Conservation (phyloP, 192 early-diverging fungal genomes). For the Haplosporangium gracile region DNA sequence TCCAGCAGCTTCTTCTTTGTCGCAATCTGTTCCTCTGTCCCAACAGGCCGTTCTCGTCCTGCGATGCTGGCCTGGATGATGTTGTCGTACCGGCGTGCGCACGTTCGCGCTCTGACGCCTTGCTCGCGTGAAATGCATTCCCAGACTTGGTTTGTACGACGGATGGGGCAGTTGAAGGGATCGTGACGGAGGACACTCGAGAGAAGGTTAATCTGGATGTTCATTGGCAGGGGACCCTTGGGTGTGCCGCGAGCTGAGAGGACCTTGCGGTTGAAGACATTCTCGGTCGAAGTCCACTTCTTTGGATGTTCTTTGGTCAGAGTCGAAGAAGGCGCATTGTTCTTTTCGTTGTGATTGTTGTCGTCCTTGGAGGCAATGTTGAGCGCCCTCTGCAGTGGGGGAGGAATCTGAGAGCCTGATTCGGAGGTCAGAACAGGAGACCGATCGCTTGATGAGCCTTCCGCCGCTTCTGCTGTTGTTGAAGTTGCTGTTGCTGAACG, state of each 20-base stretch:
- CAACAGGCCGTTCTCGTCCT: conserved; percentile 28
- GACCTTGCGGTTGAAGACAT: conserved; percentile 5
- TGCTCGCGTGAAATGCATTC: conserved; percentile 43
- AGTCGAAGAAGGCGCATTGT: neutral
- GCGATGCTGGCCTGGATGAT: conserved; percentile 52
- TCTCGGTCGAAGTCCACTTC: neutral
- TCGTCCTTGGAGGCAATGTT: neutral
- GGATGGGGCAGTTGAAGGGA: conserved; percentile 53
- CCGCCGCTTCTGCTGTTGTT: neutral
- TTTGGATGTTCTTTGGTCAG: neutral
- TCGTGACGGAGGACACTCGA: conserved; percentile 40
- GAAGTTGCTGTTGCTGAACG: neutral
- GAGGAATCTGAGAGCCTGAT: neutral
- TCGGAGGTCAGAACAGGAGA: neutral
- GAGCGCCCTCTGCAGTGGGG: neutral
- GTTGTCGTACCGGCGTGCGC: conserved; percentile 46
- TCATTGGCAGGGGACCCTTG: conserved; percentile 41
- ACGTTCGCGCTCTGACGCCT: conserved; percentile 45
- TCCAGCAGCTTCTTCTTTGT: conserved; percentile 40
- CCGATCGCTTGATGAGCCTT: neutral
- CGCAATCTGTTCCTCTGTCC: conserved; percentile 41
- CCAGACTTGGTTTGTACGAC: conserved; percentile 49
- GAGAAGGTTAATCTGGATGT: conserved; percentile 35
- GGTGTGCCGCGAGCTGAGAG: conserved; percentile 27
- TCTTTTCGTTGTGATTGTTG: neutral